Evolutionary conservation across 2,329 filamentous ascomycete species (phyloP), one percentile per base, ranked within the genome.

Genomic region (Exophiala xenobiotica): DNA sequence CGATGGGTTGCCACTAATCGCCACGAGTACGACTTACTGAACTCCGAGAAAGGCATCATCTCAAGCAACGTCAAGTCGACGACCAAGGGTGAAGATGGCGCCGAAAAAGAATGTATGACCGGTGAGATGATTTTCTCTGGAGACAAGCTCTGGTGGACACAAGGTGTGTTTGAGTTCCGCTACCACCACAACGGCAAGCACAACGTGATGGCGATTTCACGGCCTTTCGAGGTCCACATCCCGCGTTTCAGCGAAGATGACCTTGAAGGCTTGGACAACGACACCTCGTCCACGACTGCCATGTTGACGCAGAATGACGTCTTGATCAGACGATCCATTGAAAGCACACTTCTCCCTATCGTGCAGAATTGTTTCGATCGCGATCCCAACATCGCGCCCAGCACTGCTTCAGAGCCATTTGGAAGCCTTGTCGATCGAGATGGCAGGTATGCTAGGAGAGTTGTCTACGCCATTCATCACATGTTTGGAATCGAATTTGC

Each of bases 401-500:
- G 81, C 50, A 86, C 81, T 2, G 77, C 83, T 0, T 86, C 92
- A 7, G 92, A 97, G 66, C 75, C 82, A 2, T 99, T 96, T 67
- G 93, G 93, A 0, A 83, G 82, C 41, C 77, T 91, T 33, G 87
- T 96, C 1, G 90, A 96, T 65, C 78, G 90, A 19, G 88, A 96
- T 60, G 82, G 86, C 57, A 96, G 95, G 69, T 97, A 90, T 63
- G 87, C 92, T 1, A 88, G 85, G 69, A 77, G 93, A 35, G 87
- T 97, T 8, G 91, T 97, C 0, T 97, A 95, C 68, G 93, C 91
- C 3, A 89, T 99, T 22, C 87, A 88, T 58, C 88, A 95, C 67
- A 96, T 96, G 90, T 87, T 99, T 68, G 93, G 91, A 45, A 88
- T 99, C 54, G 93, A 99, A 68, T 91, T 99, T 66, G 89, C 93